Percentiles rank a stretch among this genome's conserved stretches.
Conservation (phyloP, 306 rosid genomes). For the Astragalus glycyphyllos region DNA sequence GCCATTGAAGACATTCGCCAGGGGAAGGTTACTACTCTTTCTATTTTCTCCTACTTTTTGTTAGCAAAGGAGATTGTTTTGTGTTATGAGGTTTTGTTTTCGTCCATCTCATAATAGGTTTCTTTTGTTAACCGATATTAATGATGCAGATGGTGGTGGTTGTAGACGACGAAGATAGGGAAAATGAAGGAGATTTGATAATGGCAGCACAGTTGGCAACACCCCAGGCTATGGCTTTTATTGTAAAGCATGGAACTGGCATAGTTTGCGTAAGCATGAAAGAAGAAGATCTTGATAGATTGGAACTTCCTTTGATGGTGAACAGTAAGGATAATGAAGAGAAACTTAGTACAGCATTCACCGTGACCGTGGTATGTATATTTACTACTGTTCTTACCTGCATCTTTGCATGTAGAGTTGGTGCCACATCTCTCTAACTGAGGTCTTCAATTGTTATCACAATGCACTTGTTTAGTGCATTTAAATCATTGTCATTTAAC, state of each 20-base stretch:
- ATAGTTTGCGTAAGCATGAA: conserved; percentile 88
- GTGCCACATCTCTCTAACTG: conserved; percentile 13
- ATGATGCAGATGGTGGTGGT: conserved; percentile 75
- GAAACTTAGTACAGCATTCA: conserved; percentile 79
- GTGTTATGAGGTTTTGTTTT: not conserved
- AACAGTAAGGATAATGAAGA: conserved; percentile 73
- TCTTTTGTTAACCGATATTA: conserved; percentile 27
- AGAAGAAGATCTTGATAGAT: conserved; percentile 78
- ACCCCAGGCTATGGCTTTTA: conserved; percentile 94
- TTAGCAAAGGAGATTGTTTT: not conserved
- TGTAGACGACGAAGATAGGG: conserved; percentile 91
- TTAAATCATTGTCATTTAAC: conserved; percentile 15
- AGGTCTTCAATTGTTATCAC: conserved; percentile 33
- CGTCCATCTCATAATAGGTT: not conserved
- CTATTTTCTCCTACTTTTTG: not conserved
- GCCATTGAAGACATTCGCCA: conserved; percentile 84
- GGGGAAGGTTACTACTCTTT: conserved; percentile 67
- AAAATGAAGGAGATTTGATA: conserved; percentile 92
- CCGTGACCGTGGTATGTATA: conserved; percentile 87
- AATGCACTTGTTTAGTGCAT: conserved; percentile 25
- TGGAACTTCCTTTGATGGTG: conserved; percentile 87
- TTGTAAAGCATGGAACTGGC: conserved; percentile 90
- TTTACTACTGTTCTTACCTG: conserved; percentile 34
- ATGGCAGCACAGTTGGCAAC: conserved; percentile 90
- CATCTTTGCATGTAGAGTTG: conserved; percentile 21